Evolutionary conservation across 345 rosid genomes (phyloP), one percentile per base, ranked within the genome.

Genomic region (Raphanus raphanistrum): DNA sequence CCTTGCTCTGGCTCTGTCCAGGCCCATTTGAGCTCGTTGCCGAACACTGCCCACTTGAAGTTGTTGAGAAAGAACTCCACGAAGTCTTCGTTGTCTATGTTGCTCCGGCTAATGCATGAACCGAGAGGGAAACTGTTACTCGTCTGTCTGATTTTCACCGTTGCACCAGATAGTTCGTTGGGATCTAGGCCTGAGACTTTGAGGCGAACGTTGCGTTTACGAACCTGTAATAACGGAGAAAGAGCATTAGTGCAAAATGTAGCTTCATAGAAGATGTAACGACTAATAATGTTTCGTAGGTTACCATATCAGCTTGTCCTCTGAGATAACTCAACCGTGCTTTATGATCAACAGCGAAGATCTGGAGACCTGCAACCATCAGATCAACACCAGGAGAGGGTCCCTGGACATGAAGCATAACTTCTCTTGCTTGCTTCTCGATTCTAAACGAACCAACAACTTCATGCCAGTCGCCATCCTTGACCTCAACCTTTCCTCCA

Each of bases 11-110:
- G 8, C 73, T 95, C 99, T 6, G 99, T 95, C 98, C 98, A 92
- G 71, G 84, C 90, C 99, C 99, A 95, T 83, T 92, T 95, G 86
- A 95, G 75, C 85, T 95, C 99, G 74, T 95, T 92, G 41, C 88
- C 93, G 45, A 95, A 92, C 79, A 92, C 99, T 15, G 93, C 96
- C 99, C 99, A 95, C 78, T 89, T 84, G 86, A 95, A 95, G 70
- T 91, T 73, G 58, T 86, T 85, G 16, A 86, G 86, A 59, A 88
- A 90, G 87, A 91, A 95, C 64, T 82, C 84, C 5, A 92, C 97
- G 61, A 85, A 95, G 75, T 92, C 97, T 81, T 95, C 98, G 48
- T 95, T 92, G 80, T 95, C 99, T 38, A 92, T 78, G 75, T 90
- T 92, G 66, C 90, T 85, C 52, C 98, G 86, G 80, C 77, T 92